phyloP scores from a whole-genome alignment of 2,329 filamentous ascomycete species.

The Talaromyces piceae region DNA sequence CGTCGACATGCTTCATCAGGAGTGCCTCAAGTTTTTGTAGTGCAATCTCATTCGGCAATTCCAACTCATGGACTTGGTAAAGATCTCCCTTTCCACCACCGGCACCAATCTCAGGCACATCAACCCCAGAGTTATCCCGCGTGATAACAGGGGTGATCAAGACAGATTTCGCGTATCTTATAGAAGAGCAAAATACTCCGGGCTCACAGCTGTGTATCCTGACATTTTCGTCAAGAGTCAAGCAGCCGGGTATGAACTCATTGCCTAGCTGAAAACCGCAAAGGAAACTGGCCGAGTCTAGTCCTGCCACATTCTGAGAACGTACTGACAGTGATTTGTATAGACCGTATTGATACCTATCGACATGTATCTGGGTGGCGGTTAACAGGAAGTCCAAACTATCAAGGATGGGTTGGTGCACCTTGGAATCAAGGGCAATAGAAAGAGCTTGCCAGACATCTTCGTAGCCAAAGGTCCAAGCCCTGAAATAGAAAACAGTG shows the following conservation, averaged over 20 bases:
- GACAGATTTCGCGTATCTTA: conserved; percentile 50
- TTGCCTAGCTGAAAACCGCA: conserved; percentile 73
- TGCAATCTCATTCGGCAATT: conserved; percentile 44
- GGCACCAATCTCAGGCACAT: conserved; percentile 65
- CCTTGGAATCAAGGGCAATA: conserved; percentile 57
- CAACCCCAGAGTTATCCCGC: conserved; percentile 47
- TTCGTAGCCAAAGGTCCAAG: conserved; percentile 92
- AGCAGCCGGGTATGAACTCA: conserved; percentile 57
- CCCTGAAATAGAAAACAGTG: conserved; percentile 74
- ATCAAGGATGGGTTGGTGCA: conserved; percentile 24
- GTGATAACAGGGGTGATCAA: conserved; percentile 73
- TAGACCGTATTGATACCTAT: conserved; percentile 67
- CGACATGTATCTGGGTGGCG: conserved; percentile 63
- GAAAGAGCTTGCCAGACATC: conserved; percentile 83
- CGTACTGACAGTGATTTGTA: conserved; percentile 56
- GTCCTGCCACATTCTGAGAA: conserved; percentile 32
- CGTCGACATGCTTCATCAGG: conserved; percentile 36
- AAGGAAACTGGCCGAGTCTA: conserved; percentile 58
- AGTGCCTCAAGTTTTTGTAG: conserved; percentile 48
- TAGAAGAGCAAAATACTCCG: conserved; percentile 42
- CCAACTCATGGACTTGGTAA: conserved; percentile 59
- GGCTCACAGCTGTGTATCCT: conserved; percentile 83
- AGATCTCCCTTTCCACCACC: conserved; percentile 75
- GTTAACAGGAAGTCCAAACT: background rate
- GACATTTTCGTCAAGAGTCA: conserved; percentile 56